Percentiles rank a stretch among this genome's conserved stretches.
These are phyloP conservation scores for Pseudogymnoascus sp. DNA, from an alignment of 2,329 filamentous ascomycete genomes.

Conservation along the genomic window DNA sequence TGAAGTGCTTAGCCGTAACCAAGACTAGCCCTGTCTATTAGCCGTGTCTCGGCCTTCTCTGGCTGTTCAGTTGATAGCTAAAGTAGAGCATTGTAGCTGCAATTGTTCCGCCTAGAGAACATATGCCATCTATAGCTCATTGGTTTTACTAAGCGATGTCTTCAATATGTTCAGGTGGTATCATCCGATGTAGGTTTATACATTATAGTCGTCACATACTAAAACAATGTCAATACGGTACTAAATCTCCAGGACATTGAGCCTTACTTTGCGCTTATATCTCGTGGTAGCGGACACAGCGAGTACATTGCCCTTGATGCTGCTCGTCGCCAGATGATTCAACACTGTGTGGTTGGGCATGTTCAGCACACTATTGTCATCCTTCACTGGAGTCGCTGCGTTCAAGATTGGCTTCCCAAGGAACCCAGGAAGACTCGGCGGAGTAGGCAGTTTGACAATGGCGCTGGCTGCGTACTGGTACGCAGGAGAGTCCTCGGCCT, in stretches of 20 bases:
- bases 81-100: background rate
- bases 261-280: constrained; percentile 80
- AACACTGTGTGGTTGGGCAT: constrained; percentile 96
- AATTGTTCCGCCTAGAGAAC: background rate
- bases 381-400: constrained; percentile 83
- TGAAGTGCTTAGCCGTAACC: background rate
- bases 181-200: constrained; percentile 72
- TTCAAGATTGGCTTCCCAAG: constrained; percentile 92
- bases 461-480: constrained; percentile 69
- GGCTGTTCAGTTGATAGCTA: background rate
- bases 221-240: constrained; percentile 11
- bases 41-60: background rate
- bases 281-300: constrained; percentile 95
- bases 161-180: constrained; percentile 15
- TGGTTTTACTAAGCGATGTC: background rate
- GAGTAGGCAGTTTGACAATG: constrained; percentile 70
- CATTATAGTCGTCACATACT: constrained; percentile 97
- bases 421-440: constrained; percentile 81
- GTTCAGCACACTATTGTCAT: constrained; percentile 92
- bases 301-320: constrained; percentile 92
- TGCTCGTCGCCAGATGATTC: constrained; percentile 94
- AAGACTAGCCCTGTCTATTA: constrained; percentile 1
- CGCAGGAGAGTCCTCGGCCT: constrained; percentile 64
- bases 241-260: constrained; percentile 1
- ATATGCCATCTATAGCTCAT: constrained; percentile 2